Percentiles rank a stretch among this genome's conserved stretches.
Conservation (phyloP, 345 rosid genomes). For the Cardamine occulta region DNA sequence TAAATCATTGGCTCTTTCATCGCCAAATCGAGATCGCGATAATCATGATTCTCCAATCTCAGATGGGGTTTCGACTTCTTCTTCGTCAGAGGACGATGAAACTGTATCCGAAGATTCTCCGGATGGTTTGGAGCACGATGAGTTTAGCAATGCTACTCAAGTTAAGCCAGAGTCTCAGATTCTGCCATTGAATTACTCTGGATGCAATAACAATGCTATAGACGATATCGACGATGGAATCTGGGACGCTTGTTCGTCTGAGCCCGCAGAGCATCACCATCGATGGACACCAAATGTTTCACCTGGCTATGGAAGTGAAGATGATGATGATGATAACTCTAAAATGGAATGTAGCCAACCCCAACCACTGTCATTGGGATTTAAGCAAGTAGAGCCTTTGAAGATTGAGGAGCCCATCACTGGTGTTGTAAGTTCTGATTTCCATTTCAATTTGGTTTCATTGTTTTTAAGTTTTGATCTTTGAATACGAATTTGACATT, state of each 20-base stretch:
- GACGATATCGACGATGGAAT: background rate
- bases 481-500: constrained; percentile 2
- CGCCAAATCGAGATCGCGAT: constrained; percentile 8
- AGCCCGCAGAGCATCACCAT: background rate
- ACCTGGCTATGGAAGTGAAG: constrained; percentile 5
- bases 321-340: constrained; percentile 22
- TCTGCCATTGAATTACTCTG: background rate
- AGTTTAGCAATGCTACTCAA: background rate
- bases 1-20: constrained; percentile 34
- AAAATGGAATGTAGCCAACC: background rate
- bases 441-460: background rate
- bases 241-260: background rate
- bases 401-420: constrained; percentile 3
- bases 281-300: constrained; percentile 11
- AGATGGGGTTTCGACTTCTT: constrained; percentile 3
- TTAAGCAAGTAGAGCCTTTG: background rate
- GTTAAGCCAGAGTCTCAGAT: background rate
- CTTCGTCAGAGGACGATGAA: background rate
- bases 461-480: background rate
- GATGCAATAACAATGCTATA: background rate
- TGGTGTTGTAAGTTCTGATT: constrained; percentile 41
- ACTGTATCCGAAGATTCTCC: background rate
- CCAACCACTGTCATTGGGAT: background rate
- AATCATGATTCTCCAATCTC: background rate
- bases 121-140: background rate